Percentiles rank a stretch among this genome's conserved stretches.
phyloP scores from a whole-genome alignment of 192 early-diverging fungal species.

The Chytriomyces hyalinus region DNA sequence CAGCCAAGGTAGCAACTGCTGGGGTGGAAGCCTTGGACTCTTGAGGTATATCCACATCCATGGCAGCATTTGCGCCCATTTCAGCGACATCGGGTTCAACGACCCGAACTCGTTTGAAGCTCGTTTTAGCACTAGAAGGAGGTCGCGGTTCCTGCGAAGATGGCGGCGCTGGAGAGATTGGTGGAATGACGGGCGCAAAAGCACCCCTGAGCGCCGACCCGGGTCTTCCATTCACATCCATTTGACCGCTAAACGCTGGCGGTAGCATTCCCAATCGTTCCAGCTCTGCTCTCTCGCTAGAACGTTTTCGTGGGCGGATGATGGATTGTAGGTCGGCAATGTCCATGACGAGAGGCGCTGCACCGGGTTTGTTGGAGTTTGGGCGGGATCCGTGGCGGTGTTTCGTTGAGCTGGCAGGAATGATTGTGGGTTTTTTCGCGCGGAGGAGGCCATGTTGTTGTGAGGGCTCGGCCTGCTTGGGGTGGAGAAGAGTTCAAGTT shows the following conservation, averaged over 20 bases:
- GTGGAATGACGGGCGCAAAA: not conserved
- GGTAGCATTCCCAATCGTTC: slow-evolving; percentile 27
- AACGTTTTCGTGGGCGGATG: slow-evolving; percentile 23
- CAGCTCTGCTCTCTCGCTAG: slow-evolving; percentile 27
- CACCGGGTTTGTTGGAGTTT: not conserved
- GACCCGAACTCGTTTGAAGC: slow-evolving; percentile 17
- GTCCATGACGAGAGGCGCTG: not conserved
- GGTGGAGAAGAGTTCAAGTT: not conserved
- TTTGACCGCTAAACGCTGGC: not conserved
- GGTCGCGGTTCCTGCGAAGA: not conserved
- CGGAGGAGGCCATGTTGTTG: not conserved
- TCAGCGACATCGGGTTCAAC: not conserved
- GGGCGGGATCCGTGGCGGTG: slow-evolving; percentile 11
- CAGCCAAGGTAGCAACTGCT: not conserved
- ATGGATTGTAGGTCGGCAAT: slow-evolving; percentile 8
- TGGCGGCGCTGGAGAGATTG: slow-evolving; percentile 3
- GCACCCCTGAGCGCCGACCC: not conserved
- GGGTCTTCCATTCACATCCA: not conserved
- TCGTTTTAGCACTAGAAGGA: not conserved
- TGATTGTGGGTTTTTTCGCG: slow-evolving; percentile 20
- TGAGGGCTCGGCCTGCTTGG: not conserved
- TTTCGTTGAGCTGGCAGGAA: slow-evolving; percentile 25
- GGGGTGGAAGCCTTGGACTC: not conserved
- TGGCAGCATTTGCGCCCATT: not conserved
- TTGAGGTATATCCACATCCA: not conserved